Base-by-base conservation (phyloP, 2,329 filamentous ascomycete genomes). In the Neopestalotiopsis sp. region DNA sequence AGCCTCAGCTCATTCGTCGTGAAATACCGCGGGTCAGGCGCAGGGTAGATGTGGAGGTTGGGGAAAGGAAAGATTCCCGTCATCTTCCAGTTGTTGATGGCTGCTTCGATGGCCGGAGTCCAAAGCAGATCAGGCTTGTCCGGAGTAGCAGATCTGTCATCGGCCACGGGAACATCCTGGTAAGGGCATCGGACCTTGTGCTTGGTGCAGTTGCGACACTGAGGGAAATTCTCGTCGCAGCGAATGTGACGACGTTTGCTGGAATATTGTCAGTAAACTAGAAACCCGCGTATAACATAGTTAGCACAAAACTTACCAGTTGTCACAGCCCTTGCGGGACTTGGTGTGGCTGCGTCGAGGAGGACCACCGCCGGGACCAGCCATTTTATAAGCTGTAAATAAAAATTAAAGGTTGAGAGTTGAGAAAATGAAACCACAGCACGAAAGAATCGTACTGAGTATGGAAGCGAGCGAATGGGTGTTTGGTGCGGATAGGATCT, bases 141-240 rank as follows among this genome's bases (percentile, higher is more conserved):
- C 71, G 90, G 89, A 72, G 88, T 89, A 57, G 85, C 84, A 49
- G 88, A 85, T 73, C 89, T 84, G 74, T 89, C 85, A 73, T 92
- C 90, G 69, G 91, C 86, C 60, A 89, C 86, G 63, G 92, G 89
- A 77, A 91, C 90, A 79, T 98, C 95, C 87, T 97, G 97, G 85
- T 98, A 99, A 75, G 97, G 96, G 83, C 96, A 99, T 77, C 95
- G 93, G 76, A 97, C 96, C 84, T 98, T 97, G 84, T 99, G 96
- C 84, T 98, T 99, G 71, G 95, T 98, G 83, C 96, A 99, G 83
- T 99, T 99, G 77, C 94, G 94, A 84, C 95, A 99, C 88, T 99
- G 96, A 65, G 96, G 96, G 77, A 97, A 98, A 74, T 90, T 97
- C 82, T 99, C 96, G 79, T 99, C 96, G 83, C 96, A 99, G 76